Conservation (phyloP, 169 alveolate genomes). For the Miamiensis avidus region DNA sequence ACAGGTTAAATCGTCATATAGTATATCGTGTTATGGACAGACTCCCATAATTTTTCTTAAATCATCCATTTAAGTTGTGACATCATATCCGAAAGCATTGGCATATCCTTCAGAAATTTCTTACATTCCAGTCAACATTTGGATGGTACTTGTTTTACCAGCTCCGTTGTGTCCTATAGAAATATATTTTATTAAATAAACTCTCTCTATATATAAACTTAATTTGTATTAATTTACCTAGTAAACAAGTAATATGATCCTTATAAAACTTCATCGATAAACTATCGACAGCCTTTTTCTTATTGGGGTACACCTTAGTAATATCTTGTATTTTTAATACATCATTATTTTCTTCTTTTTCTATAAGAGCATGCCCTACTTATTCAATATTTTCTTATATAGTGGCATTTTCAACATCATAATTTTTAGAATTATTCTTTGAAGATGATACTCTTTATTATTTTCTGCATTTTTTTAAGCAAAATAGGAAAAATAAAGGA, state of each 20-base stretch:
- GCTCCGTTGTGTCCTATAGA: conserved; percentile 69
- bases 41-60: conserved; percentile 53
- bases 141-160: conserved; percentile 65
- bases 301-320: background rate
- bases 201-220: conserved; percentile 31
- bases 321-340: conserved; percentile 43
- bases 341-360: conserved; percentile 54
- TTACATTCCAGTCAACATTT: conserved; percentile 56
- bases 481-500: conserved; percentile 30
- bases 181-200: conserved; percentile 8
- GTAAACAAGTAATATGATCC: conserved; percentile 8
- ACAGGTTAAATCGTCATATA: conserved; percentile 45
- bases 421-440: background rate
- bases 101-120: conserved; percentile 49
- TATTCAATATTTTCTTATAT: conserved; percentile 19
- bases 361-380: conserved; percentile 23
- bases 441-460: background rate
- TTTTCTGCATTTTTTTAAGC: background rate
- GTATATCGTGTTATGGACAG: conserved; percentile 57
- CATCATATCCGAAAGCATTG: conserved; percentile 2
- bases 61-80: conserved; percentile 19
- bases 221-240: background rate
- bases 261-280: conserved; percentile 23
- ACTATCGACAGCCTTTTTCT: conserved; percentile 13
- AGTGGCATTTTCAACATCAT: background rate